These are phyloP conservation scores for Paxillus rubicundulus DNA, from an alignment of 768 basidiomycete species.

Conservation along the genomic window DNA sequence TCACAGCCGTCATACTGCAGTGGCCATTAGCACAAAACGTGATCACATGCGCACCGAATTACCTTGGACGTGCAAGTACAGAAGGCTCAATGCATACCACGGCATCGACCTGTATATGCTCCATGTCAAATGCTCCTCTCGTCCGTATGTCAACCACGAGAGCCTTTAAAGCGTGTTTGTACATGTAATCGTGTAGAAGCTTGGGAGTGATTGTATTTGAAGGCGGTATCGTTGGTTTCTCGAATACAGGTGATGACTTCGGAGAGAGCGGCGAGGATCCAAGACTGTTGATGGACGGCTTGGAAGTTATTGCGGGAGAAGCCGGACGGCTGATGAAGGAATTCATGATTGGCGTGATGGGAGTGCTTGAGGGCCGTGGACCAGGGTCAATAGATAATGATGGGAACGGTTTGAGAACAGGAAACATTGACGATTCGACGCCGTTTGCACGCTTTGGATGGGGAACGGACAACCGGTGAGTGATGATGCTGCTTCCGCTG, in stretches of 20 bases:
- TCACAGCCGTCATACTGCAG: constrained; percentile 58
- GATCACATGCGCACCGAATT: constrained; percentile 24
- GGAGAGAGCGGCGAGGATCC: constrained; percentile 32
- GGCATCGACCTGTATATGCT: constrained; percentile 65
- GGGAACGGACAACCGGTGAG: too few relatives aligned
- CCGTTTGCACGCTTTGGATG: too few relatives aligned
- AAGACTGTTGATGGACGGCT: constrained; percentile 41
- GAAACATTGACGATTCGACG: too few relatives aligned
- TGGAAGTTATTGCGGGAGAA: constrained; percentile 49
- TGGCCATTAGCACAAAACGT: constrained; percentile 8
- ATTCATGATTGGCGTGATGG: constrained; percentile 56
- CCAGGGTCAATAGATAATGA: too few relatives aligned
- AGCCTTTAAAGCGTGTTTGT: constrained; percentile 49
- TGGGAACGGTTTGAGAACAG: too few relatives aligned
- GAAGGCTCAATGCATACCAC: constrained; percentile 85
- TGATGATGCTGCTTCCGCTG: too few relatives aligned
- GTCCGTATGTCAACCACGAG: constrained; percentile 83
- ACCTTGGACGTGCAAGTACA: constrained; percentile 69
- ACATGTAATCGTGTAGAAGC: constrained; percentile 57
- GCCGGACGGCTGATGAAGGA: constrained; percentile 61
- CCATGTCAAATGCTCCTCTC: constrained; percentile 73
- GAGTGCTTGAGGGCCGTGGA: constrained; percentile 74
- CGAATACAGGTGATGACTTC: constrained; percentile 26
- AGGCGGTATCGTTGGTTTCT: constrained; percentile 51
- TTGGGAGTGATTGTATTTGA: constrained; percentile 60